Evolutionary conservation across 257 asterid species (phyloP), one percentile per base, ranked within the genome.

Genomic region (Haberlea rhodopensis): DNA sequence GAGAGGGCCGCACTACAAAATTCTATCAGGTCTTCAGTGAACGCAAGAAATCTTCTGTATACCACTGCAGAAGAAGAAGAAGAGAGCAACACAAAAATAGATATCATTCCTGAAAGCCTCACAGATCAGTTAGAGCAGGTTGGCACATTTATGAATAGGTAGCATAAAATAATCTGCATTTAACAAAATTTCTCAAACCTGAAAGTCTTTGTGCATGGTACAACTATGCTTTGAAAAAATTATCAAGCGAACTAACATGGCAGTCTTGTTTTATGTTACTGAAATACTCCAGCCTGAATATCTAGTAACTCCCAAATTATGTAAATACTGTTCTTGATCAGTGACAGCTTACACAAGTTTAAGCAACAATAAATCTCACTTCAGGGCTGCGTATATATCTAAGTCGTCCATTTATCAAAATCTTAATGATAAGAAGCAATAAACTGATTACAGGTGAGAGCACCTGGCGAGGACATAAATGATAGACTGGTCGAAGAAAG

Each of bases 381-480:
- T 68, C 37, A 37, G 29, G 40, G 53, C 71, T 62, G 53, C 53
- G 19, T 31, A 16, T 45, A 40, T 31, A 52, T 66, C 59, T 29
- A 53, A 29, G 63, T 53, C 62, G 67, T 57, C 53, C 31, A 37
- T 54, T 22, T 51, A n/a, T n/a, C n/a, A 63, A n/a, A 29, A 25
- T 71, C 52, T 18, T 71, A 68, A 60, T 68, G 63, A 71, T 55
- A 61, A 15, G 5, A 20, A 18, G 10, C 52, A 59, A 22, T 53
- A 56, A 73, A 61, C 67, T 66, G 49, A 52, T 40, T 53, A 49
- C 86, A 84, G 95, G 87, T 68, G 62, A 40, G 73, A 64, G 57
- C 70, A 71, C 69, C 61, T 52, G 66, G 62, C 6, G 51, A 63
- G 52, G 73, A 73, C 53, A 71, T 43, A 31, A 32, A 20, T 65